A percentile compares a stretch with the other conserved stretches of the same genome.
Evolutionary conservation across 371 early-diverging fungal species (phyloP).

Genomic region (Thermomucor indicae-seudaticae): DNA sequence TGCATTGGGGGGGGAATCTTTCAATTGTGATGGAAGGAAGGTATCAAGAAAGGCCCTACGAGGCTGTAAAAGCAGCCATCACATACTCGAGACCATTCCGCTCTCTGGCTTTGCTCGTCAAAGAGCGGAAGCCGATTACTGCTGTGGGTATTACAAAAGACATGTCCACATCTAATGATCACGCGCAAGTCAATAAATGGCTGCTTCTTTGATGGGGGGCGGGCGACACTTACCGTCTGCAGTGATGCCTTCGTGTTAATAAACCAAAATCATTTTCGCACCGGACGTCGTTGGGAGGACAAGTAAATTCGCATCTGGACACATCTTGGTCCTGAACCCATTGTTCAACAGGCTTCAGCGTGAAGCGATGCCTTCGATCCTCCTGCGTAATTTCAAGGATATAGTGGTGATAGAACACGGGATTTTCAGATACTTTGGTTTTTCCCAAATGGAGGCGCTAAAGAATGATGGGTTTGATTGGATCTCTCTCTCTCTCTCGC

Average conservation of each 20-base stretch:
- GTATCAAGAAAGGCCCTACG: conserved; percentile 4
- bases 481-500: background rate
- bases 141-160: conserved; percentile 15
- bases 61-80: conserved; percentile 14
- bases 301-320: conserved; percentile 9
- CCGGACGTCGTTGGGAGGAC: background rate
- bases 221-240: conserved; percentile 12
- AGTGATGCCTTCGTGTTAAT: conserved; percentile 17
- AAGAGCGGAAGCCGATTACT: conserved; percentile 15
- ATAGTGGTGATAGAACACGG: conserved; percentile 17
- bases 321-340: conserved; percentile 14
- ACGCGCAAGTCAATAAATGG: background rate
- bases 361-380: conserved; percentile 5
- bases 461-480: background rate
- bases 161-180: conserved; percentile 14
- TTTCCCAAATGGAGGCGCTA: too few relatives aligned
- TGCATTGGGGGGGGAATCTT: background rate
- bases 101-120: conserved; percentile 3
- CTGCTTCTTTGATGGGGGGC: background rate
- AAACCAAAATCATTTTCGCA: conserved; percentile 15
- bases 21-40: background rate
- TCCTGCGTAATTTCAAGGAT: conserved; percentile 10
- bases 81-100: conserved; percentile 20
- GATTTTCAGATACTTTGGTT: too few relatives aligned
- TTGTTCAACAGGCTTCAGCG: background rate